These are phyloP conservation scores for Suillus clintonianus DNA, from an alignment of 768 basidiomycete species.

Conservation along the genomic window DNA sequence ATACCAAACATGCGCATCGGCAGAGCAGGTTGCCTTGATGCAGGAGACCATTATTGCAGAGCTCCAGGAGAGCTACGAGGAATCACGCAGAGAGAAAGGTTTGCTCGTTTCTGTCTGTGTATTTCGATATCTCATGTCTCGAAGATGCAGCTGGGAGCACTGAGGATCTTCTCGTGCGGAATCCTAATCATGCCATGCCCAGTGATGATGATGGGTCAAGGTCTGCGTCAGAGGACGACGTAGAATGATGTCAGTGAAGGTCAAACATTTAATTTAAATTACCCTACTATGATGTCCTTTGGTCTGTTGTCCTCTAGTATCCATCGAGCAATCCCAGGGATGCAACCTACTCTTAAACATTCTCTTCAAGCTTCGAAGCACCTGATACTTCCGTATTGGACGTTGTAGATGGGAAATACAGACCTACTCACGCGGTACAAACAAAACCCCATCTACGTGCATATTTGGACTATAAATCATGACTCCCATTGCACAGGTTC, in stretches of 20 bases:
- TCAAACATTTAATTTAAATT: background rate
- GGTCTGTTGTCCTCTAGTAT: background rate
- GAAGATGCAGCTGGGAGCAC: constrained; percentile 32
- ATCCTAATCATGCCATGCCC: constrained; percentile 58
- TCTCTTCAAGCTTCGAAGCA: background rate
- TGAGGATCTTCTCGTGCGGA: constrained; percentile 66
- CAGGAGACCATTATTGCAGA: constrained; percentile 74
- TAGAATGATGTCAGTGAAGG: background rate
- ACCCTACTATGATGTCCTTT: background rate
- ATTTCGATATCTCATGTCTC: constrained; percentile 5
- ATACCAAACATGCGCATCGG: constrained; percentile 71
- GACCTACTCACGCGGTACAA: background rate
- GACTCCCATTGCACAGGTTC: background rate
- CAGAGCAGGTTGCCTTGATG: constrained; percentile 56
- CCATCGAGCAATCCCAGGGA: background rate
- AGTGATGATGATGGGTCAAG: background rate
- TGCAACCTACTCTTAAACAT: background rate
- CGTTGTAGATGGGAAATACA: background rate
- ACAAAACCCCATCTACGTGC: background rate
- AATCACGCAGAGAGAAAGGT: constrained; percentile 58
- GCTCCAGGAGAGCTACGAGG: constrained; percentile 60
- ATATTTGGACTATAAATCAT: background rate
- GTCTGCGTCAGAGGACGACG: background rate
- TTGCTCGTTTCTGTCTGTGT: constrained; percentile 5
- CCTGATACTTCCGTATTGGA: background rate